These are phyloP conservation scores for Emmonsiellopsis sp. DNA, from an alignment of 2,329 filamentous ascomycete genomes.

Conservation along the genomic window DNA sequence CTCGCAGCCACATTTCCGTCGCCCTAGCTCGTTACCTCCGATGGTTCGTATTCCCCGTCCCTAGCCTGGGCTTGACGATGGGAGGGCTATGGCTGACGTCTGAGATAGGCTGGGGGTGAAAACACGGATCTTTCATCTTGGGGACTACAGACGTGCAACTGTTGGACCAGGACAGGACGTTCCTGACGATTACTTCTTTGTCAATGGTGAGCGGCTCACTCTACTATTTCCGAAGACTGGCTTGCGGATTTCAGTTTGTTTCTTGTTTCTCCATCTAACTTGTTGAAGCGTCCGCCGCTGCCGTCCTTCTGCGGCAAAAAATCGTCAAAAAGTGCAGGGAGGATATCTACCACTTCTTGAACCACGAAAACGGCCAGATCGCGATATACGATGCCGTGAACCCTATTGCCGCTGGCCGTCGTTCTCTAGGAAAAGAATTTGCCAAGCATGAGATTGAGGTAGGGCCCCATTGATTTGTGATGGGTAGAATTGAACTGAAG, in stretches of 20 bases:
- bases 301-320: slow-evolving; percentile 90
- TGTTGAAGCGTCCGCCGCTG: slow-evolving; percentile 61
- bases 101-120: slow-evolving; percentile 76
- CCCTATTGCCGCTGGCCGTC: slow-evolving; percentile 70
- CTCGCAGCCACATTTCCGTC: slow-evolving; percentile 77
- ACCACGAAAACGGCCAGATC: slow-evolving; percentile 95
- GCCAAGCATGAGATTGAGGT: slow-evolving; percentile 94
- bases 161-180: slow-evolving; percentile 75
- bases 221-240: not conserved
- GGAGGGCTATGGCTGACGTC: slow-evolving; percentile 13
- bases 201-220: slow-evolving; percentile 51
- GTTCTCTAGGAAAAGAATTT: slow-evolving; percentile 86
- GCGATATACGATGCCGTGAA: slow-evolving; percentile 99
- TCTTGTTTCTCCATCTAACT: slow-evolving; percentile 12
- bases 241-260: not conserved
- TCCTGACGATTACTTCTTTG: slow-evolving; percentile 95
- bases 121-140: slow-evolving; percentile 93
- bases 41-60: slow-evolving; percentile 49
- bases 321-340: slow-evolving; percentile 96
- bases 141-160: slow-evolving; percentile 89
- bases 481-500: not conserved
- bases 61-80: not conserved
- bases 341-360: slow-evolving; percentile 92
- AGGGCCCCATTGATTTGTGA: slow-evolving; percentile 12
- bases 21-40: slow-evolving; percentile 88